These are phyloP conservation scores for Floccularia luteovirens DNA, from an alignment of 768 basidiomycete genomes.

Conservation along the genomic window DNA sequence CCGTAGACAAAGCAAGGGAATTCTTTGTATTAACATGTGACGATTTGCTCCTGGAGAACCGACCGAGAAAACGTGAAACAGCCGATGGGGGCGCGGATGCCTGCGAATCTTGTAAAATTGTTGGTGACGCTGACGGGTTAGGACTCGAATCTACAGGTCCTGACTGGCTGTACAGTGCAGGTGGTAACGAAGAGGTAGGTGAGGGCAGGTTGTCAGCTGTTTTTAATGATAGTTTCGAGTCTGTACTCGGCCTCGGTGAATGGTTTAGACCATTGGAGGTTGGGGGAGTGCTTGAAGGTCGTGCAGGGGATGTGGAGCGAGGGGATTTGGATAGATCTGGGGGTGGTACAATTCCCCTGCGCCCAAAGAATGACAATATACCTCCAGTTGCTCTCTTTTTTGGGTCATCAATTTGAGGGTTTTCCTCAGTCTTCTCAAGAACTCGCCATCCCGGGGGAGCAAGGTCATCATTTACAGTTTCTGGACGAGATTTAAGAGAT, in stretches of 20 bases:
- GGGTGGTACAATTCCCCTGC: conserved; percentile 18
- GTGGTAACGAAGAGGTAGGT: background rate
- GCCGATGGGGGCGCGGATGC: conserved; percentile 45
- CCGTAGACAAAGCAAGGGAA: conserved; percentile 65
- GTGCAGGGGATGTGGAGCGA: conserved; percentile 6
- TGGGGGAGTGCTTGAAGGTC: conserved; percentile 1
- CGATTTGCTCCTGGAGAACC: conserved; percentile 52
- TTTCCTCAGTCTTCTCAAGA: conserved; percentile 45
- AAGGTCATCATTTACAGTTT: conserved; percentile 42
- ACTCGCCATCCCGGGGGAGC: conserved; percentile 70
- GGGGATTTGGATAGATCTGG: conserved; percentile 13
- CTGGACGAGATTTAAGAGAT: conserved; percentile 48
- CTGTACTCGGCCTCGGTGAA: conserved; percentile 9
- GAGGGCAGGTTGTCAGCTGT: background rate
- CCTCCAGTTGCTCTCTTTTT: conserved; percentile 48
- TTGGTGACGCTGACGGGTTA: background rate
- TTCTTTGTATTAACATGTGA: conserved; percentile 28
- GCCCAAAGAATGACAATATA: conserved; percentile 69
- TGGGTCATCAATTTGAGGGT: conserved; percentile 21
- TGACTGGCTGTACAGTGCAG: background rate
- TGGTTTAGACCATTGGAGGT: background rate
- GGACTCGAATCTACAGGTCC: background rate
- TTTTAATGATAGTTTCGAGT: conserved; percentile 1
- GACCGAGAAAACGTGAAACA: conserved; percentile 76
- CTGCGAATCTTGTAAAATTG: conserved; percentile 6